These are phyloP conservation scores for Hortaea sp. DNA, from an alignment of 2,329 filamentous ascomycete genomes.

Conservation along the genomic window DNA sequence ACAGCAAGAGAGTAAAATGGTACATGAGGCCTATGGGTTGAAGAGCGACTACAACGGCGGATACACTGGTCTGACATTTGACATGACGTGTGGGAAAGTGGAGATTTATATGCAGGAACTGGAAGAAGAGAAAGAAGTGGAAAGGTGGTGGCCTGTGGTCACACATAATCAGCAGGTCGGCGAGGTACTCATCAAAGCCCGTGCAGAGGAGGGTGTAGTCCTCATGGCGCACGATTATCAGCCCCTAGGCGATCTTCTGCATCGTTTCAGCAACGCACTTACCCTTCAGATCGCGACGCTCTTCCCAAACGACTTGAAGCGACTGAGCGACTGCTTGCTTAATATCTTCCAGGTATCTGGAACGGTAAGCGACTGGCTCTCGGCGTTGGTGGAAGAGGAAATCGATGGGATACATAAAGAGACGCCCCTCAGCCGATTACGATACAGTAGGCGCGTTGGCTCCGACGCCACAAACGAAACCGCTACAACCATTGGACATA, in stretches of 20 bases:
- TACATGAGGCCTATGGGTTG: constrained; percentile 29
- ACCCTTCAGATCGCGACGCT: constrained; percentile 76
- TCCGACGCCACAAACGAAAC: constrained; percentile 58
- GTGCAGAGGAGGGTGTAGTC: constrained; percentile 81
- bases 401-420: constrained; percentile 89
- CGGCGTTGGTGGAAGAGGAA: constrained; percentile 87
- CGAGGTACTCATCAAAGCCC: constrained; percentile 72
- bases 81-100: constrained; percentile 56
- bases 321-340: constrained; percentile 74
- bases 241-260: constrained; percentile 69
- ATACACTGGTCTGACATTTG: constrained; percentile 37
- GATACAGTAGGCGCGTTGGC: constrained; percentile 57
- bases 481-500: constrained; percentile 21
- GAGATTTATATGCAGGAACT: constrained; percentile 73
- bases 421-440: constrained; percentile 53
- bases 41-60: constrained; percentile 26
- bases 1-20: constrained; percentile 30
- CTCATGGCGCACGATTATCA: constrained; percentile 79
- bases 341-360: constrained; percentile 95
- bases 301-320: constrained; percentile 65
- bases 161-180: constrained; percentile 67
- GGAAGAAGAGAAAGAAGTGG: constrained; percentile 64
- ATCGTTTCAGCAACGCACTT: constrained; percentile 72
- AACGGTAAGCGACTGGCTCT: constrained; percentile 77
- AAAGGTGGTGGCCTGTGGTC: constrained; percentile 75